Percentiles rank a stretch among this genome's conserved stretches.
Conservation (phyloP, 352 stramenopile species). For the Globisporangium lucens region DNA sequence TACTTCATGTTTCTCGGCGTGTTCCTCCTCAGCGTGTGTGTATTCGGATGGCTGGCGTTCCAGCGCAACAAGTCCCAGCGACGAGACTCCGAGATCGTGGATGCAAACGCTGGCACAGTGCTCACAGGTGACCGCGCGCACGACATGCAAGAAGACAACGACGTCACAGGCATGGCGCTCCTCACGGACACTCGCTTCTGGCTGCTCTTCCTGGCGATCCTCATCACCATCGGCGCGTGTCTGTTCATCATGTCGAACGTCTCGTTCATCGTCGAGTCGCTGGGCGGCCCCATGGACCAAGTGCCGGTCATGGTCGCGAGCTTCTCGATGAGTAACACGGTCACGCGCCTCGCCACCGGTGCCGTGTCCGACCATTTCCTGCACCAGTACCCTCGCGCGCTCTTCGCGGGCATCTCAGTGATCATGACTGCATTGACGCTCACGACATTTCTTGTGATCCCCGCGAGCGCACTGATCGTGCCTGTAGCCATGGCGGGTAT, state of each 20-base stretch:
- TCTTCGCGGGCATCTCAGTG: slow-evolving; percentile 46
- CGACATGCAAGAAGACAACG: slow-evolving; percentile 24
- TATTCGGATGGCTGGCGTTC: slow-evolving; percentile 53
- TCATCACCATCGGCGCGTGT: slow-evolving; percentile 68
- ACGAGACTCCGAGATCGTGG: slow-evolving; percentile 42
- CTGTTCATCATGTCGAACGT: slow-evolving; percentile 86
- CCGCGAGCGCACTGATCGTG: slow-evolving; percentile 37
- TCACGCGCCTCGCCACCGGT: slow-evolving; percentile 55
- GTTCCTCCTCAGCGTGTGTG: slow-evolving; percentile 43
- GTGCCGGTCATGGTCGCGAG: slow-evolving; percentile 72
- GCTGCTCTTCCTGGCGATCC: slow-evolving; percentile 72
- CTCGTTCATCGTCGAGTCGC: slow-evolving; percentile 80
- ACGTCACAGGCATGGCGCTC: slow-evolving; percentile 59
- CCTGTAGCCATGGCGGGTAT: slow-evolving; percentile 63
- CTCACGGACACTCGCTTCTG: slow-evolving; percentile 64
- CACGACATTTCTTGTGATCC: slow-evolving; percentile 49
- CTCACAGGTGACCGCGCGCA: slow-evolving; percentile 20
- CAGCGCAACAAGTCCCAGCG: slow-evolving; percentile 31
- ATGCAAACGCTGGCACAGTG: slow-evolving; percentile 28
- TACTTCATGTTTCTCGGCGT: slow-evolving; percentile 75
- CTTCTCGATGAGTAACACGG: slow-evolving; percentile 78
- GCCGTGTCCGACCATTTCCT: slow-evolving; percentile 57
- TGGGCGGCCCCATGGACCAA: slow-evolving; percentile 50
- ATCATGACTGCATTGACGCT: slow-evolving; percentile 52
- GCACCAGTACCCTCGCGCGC: slow-evolving; percentile 42